phyloP scores from a whole-genome alignment of 768 basidiomycete genomes.

The Boletus reticulatus region DNA sequence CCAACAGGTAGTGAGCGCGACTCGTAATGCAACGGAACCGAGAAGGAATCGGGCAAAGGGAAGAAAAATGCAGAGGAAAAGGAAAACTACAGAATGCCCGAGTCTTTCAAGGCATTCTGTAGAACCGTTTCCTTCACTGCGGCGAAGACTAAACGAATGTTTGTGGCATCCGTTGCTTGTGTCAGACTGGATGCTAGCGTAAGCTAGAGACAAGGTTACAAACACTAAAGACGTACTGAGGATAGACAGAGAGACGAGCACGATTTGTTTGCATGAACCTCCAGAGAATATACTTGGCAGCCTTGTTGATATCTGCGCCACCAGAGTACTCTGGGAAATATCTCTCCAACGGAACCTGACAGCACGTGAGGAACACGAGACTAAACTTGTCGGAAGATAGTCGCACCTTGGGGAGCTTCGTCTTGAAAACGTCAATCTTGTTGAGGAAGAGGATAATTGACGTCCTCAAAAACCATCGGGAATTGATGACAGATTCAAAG shows the following conservation, averaged over 20 bases:
- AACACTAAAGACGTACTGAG: conserved; percentile 59
- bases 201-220: not conserved
- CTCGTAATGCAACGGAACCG: conserved; percentile 3
- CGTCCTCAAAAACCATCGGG: conserved; percentile 71
- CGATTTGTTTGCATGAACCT: conserved; percentile 91
- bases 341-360: conserved; percentile 66
- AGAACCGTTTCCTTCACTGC: conserved; percentile 93
- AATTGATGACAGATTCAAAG: conserved; percentile 79
- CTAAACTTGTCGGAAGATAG: rapidly evolving
- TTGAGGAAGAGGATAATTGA: conserved; percentile 68
- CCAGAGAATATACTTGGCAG: conserved; percentile 94
- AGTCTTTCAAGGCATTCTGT: conserved; percentile 83
- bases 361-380: not conserved
- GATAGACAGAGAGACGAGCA: conserved; percentile 82
- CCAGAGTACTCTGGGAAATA: conserved; percentile 91
- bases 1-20: conserved; percentile 28
- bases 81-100: conserved; percentile 63
- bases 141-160: conserved; percentile 79
- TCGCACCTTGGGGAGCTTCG: conserved; percentile 56
- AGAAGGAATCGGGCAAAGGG: not conserved
- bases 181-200: conserved; percentile 51
- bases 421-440: conserved; percentile 77
- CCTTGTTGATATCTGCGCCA: conserved; percentile 88
- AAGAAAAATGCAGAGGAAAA: not conserved
- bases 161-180: conserved; percentile 86